phyloP scores from a whole-genome alignment of 148 eudicot genomes.

The Fagopyrum homotropicum region DNA sequence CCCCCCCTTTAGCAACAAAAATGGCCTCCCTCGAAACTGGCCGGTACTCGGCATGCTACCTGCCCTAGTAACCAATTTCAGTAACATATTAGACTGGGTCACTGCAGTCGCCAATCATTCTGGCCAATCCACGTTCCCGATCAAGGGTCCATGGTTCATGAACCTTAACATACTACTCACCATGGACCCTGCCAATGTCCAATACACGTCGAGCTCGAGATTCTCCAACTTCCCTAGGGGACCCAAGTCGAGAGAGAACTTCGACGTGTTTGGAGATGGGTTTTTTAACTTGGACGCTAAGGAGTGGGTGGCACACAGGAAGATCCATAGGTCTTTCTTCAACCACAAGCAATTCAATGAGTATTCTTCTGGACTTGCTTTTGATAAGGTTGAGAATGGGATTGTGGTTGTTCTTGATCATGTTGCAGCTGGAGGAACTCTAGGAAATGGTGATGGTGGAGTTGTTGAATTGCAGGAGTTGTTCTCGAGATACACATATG shows the following conservation, averaged over 20 bases:
- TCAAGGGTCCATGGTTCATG: conserved; percentile 22
- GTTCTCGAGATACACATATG: conserved; percentile 31
- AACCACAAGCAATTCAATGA: conserved; percentile 15
- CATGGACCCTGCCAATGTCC: conserved; percentile 29
- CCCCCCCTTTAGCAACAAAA: conserved; percentile 13
- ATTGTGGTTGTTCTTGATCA: conserved; percentile 21
- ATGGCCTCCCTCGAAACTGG: conserved; percentile 29
- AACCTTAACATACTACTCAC: conserved; percentile 24
- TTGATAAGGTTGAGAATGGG: conserved; percentile 18
- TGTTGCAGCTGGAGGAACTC: background rate
- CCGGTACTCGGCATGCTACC: conserved; percentile 10
- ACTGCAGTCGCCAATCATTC: background rate
- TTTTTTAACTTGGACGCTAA: conserved; percentile 23
- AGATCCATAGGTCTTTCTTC: conserved; percentile 17
- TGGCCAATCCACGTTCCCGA: conserved; percentile 4
- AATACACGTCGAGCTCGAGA: conserved; percentile 15
- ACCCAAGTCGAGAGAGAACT: conserved; percentile 20
- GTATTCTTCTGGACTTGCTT: background rate
- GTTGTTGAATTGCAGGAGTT: conserved; percentile 29
- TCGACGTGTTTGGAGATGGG: conserved; percentile 35
- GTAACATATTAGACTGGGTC: background rate
- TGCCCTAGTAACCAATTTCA: conserved; percentile 1
- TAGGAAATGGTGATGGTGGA: background rate
- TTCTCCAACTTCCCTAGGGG: conserved; percentile 28
- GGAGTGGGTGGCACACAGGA: conserved; percentile 28